Conservation (phyloP, 1,284 basidiomycete genomes). For the Trichosporon ovoides region DNA sequence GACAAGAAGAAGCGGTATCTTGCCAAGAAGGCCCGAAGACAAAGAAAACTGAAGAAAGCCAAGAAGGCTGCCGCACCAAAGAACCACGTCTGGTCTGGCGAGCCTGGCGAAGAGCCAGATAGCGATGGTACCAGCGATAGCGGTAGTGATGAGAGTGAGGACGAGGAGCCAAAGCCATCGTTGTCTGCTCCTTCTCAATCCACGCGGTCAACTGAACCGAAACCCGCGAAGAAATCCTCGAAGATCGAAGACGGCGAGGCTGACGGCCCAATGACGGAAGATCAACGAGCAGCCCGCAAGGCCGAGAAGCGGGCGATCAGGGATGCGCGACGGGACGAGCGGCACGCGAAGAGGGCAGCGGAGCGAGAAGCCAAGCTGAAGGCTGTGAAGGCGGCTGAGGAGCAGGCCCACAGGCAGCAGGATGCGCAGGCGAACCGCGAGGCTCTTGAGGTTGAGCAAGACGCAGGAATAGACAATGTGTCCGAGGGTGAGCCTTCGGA, state of each 20-base stretch:
- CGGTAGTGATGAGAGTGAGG: conserved; percentile 3
- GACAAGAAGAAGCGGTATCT: conserved; percentile 62
- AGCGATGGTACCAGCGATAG: conserved; percentile 15
- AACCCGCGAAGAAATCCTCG: neutral
- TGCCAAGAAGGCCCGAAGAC: conserved; percentile 60
- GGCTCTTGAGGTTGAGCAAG: conserved; percentile 9
- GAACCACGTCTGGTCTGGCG: conserved; percentile 26
- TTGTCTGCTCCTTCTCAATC: neutral
- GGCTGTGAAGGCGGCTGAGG: conserved; percentile 1
- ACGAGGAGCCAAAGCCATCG: conserved; percentile 7
- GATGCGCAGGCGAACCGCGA: conserved; percentile 6
- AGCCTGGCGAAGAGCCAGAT: conserved; percentile 14
- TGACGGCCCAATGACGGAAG: neutral
- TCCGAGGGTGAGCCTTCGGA: conserved; percentile 21
- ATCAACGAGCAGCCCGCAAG: conserved; percentile 14
- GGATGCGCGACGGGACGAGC: conserved; percentile 13
- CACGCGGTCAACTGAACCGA: neutral
- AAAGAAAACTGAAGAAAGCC: conserved; percentile 55
- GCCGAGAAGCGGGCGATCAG: conserved; percentile 20
- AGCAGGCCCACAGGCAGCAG: conserved; percentile 6
- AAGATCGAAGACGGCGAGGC: neutral
- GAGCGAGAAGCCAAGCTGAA: conserved; percentile 9
- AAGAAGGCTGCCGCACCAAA: conserved; percentile 45
- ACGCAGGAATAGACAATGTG: conserved; percentile 22
- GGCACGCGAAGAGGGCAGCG: conserved; percentile 11